These are phyloP conservation scores for Pyrus hybrid DNA, from an alignment of 331 rosid species.

Conservation along the genomic window DNA sequence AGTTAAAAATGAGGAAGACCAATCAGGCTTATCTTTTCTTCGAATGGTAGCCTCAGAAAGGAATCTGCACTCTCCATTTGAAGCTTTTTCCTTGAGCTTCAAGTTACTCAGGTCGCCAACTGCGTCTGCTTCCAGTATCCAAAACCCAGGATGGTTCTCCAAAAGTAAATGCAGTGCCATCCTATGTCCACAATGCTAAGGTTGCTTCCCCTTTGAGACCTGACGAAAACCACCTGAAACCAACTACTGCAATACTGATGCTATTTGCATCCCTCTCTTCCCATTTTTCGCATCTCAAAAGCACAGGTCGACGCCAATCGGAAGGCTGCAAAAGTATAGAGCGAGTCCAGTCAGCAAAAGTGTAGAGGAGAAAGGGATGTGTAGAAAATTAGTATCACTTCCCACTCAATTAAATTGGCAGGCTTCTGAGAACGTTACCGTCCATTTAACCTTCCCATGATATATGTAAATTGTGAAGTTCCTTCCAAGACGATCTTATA, in stretches of 20 bases:
- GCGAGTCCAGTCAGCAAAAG: not conserved
- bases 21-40: slow-evolving; percentile 7
- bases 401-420: not conserved
- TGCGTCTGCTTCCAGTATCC: slow-evolving; percentile 74
- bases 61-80: slow-evolving; percentile 31
- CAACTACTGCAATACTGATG: slow-evolving; percentile 65
- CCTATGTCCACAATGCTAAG: slow-evolving; percentile 49
- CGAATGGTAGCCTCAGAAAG: slow-evolving; percentile 32
- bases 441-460: not conserved
- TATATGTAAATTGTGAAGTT: not conserved
- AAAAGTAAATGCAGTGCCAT: slow-evolving; percentile 60
- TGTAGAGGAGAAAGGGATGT: too few species aligned
- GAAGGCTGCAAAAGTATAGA: slow-evolving; percentile 50
- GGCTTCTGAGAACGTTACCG: not conserved
- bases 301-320: slow-evolving; percentile 43
- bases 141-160: slow-evolving; percentile 90
- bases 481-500: not conserved
- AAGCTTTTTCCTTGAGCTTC: slow-evolving; percentile 60
- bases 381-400: too few species aligned
- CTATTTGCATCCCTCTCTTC: slow-evolving; percentile 69
- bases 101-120: slow-evolving; percentile 49
- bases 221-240: slow-evolving; percentile 69
- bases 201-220: slow-evolving; percentile 93
- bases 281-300: slow-evolving; percentile 52
- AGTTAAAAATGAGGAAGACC: not conserved